A percentile compares a stretch with the other conserved stretches of the same genome.
Conservation (phyloP, 805 yeast species). For the Candida adriatica region DNA sequence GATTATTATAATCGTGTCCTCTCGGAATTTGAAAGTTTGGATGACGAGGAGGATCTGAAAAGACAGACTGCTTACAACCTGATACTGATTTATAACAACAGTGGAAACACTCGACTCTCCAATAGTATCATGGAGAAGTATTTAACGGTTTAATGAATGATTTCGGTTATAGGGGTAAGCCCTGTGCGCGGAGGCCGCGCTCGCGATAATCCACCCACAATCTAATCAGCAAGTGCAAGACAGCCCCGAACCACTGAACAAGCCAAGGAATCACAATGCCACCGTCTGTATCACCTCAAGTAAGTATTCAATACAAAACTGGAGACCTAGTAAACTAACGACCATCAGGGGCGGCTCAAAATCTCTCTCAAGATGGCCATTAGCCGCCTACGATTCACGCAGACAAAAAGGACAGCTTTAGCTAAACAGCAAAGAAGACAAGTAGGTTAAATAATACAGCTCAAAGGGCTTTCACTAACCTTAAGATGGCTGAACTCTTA, state of each 20-base stretch:
- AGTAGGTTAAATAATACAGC: slow-evolving; percentile 13
- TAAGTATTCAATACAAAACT: slow-evolving; percentile 8
- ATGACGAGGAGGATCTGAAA: slow-evolving; percentile 51
- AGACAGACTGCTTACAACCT: slow-evolving; percentile 84
- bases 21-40: slow-evolving; percentile 24
- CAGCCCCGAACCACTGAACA: neutral
- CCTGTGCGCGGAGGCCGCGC: neutral
- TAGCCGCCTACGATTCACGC: slow-evolving; percentile 58
- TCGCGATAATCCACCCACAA: neutral
- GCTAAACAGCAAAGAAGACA: slow-evolving; percentile 68
- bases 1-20: slow-evolving; percentile 68
- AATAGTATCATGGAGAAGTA: slow-evolving; percentile 57
- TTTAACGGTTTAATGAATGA: slow-evolving; percentile 29
- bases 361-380: slow-evolving; percentile 53
- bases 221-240: neutral
- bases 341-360: slow-evolving; percentile 25
- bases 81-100: slow-evolving; percentile 62
- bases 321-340: slow-evolving; percentile 1
- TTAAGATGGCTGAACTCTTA: slow-evolving; percentile 59
- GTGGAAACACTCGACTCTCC: slow-evolving; percentile 67
- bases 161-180: neutral
- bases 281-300: slow-evolving; percentile 25
- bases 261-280: slow-evolving; percentile 16
- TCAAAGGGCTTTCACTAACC: neutral
- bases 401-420: slow-evolving; percentile 62